Evolutionary conservation across 106 monocot species (phyloP), one percentile per base, ranked within the genome.

Genomic region (Ottelia alismoides): DNA sequence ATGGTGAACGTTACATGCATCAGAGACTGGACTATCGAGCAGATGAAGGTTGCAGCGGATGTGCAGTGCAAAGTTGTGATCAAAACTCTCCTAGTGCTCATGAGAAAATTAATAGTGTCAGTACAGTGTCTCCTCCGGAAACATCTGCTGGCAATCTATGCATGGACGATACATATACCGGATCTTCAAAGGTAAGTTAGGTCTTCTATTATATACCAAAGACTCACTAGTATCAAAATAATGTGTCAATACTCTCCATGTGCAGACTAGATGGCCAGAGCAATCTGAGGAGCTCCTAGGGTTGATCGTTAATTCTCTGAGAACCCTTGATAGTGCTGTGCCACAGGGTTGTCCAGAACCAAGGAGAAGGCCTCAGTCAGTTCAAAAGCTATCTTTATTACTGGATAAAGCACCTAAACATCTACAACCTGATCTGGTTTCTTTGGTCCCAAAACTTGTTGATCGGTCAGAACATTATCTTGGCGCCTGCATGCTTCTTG

Each of bases 201-300:
- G n/a, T n/a, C 16, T 30, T 25, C n/a, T n/a, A n/a, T n/a, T n/a
- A n/a, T n/a, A n/a, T n/a, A n/a, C n/a, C n/a, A n/a, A n/a, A n/a
- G n/a, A n/a, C n/a, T n/a, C n/a, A n/a, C n/a, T n/a, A n/a, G n/a
- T n/a, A n/a, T n/a, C n/a, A n/a, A n/a, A n/a, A n/a, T n/a, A n/a
- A n/a, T n/a, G n/a, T n/a, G n/a, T n/a, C n/a, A n/a, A n/a, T n/a
- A n/a, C 24, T 24, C 17, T 35, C 51, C 49, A 4, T 52, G 43
- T 64, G 30, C 47, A 96, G 94, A 78, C 67, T 66, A 96, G 85
- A 62, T 85, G 80, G 81, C 94, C 81, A 48, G 84, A 88, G 47
- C 94, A 96, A 49, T 96, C 88, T 51, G 88, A 81, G 63, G 88
- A 96, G 63, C 81, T 88, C 25, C 61, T 96, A 67, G 74, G 78